Evolutionary conservation across 2,329 filamentous ascomycete species (phyloP).

Genomic region (Periconia sp.): DNA sequence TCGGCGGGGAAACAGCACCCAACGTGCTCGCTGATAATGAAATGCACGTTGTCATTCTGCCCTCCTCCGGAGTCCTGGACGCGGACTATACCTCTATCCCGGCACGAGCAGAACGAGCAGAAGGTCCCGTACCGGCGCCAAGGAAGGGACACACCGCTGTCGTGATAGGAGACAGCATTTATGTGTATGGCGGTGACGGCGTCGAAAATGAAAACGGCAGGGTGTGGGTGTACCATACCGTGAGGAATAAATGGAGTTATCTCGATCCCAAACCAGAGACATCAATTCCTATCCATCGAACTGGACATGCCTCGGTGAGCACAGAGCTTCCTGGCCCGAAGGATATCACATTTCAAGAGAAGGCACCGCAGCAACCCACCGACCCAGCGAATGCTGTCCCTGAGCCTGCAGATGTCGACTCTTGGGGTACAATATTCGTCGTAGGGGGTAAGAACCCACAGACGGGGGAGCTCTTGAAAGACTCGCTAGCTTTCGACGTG

Average conservation of each 20-base stretch:
- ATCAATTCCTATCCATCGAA: conserved; percentile 31
- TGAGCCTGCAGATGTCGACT: conserved; percentile 41
- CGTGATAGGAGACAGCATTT: conserved; percentile 48
- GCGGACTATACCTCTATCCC: conserved; percentile 45
- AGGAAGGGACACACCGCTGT: conserved; percentile 47
- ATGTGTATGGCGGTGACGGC: conserved; percentile 48
- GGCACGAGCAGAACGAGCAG: conserved; percentile 28
- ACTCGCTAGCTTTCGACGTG: conserved; percentile 57
- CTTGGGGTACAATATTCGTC: conserved; percentile 55
- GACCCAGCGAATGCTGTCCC: conserved; percentile 46
- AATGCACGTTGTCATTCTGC: conserved; percentile 56
- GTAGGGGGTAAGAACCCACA: conserved; percentile 47
- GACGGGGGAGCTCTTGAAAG: conserved; percentile 37
- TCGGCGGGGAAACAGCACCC: conserved; percentile 51
- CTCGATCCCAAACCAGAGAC: conserved; percentile 38
- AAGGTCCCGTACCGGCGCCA: conserved; percentile 39
- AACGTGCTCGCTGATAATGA: conserved; percentile 51
- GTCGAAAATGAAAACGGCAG: conserved; percentile 39
- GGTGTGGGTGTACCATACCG: conserved; percentile 50
- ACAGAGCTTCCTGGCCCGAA: conserved; percentile 45
- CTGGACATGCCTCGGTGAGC: conserved; percentile 40
- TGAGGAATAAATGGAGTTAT: conserved; percentile 44
- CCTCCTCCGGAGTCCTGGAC: conserved; percentile 46
- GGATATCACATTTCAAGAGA: conserved; percentile 28
- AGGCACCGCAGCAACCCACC: conserved; percentile 43